phyloP scores from a whole-genome alignment of 1,139 yeast species.

The Meyerozyma sp. region DNA sequence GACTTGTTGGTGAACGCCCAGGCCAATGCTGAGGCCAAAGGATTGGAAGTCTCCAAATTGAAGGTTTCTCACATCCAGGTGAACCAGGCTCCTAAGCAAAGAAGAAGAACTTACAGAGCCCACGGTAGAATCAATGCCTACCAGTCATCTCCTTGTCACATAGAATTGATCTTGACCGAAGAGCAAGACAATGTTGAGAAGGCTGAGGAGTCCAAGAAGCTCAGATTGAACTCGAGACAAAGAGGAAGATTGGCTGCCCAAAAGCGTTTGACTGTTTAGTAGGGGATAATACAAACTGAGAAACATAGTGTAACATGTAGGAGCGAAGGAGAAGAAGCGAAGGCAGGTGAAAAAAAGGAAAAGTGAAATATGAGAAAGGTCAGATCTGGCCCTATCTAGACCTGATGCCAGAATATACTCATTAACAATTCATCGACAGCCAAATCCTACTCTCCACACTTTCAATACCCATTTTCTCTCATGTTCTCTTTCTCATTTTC shows the following conservation, averaged over 20 bases:
- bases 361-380: no score
- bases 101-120: slow-evolving; percentile 99
- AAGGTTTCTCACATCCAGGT: slow-evolving; percentile 98
- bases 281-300: not conserved
- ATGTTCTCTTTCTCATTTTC: not conserved
- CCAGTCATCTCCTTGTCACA: slow-evolving; percentile 98
- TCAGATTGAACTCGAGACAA: slow-evolving; percentile 85
- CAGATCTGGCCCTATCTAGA: no score
- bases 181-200: slow-evolving; percentile 91
- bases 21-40: slow-evolving; percentile 99
- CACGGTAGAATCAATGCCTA: slow-evolving; percentile 99
- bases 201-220: slow-evolving; percentile 81
- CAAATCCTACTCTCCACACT: no score
- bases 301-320: not conserved
- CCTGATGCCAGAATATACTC: no score
- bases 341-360: no score
- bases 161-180: slow-evolving; percentile 95
- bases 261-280: slow-evolving; percentile 47
- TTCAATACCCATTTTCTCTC: no score
- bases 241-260: slow-evolving; percentile 87
- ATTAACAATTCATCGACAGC: no score
- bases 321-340: no score
- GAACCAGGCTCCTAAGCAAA: slow-evolving; percentile 99
- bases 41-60: slow-evolving; percentile 91
- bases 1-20: slow-evolving; percentile 97